phyloP scores from a whole-genome alignment of 2,329 filamentous ascomycete species.

The Fusarium aywerte region DNA sequence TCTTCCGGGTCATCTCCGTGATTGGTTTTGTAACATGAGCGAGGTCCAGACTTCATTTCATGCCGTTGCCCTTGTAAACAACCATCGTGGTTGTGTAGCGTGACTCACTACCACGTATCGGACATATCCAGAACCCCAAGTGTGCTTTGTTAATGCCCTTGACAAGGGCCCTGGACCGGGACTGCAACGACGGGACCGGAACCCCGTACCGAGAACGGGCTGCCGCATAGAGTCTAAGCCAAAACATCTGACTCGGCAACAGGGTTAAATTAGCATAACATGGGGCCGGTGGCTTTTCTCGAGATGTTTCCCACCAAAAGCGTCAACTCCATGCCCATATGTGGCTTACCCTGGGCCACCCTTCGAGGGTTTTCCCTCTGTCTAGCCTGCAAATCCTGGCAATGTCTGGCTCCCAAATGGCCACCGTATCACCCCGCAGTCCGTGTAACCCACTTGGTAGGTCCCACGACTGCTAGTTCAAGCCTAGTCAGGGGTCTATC shows the following conservation, averaged over 20 bases:
- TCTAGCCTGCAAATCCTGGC: constrained; percentile 22
- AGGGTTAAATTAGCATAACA: constrained; percentile 44
- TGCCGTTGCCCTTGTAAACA: constrained; percentile 6
- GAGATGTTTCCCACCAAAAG: constrained; percentile 36
- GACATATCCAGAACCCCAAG: constrained; percentile 19
- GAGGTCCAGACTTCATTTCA: constrained; percentile 18
- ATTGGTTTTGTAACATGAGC: constrained; percentile 6
- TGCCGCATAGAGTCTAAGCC: constrained; percentile 36
- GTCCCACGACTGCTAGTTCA: constrained; percentile 41
- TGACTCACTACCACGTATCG: constrained; percentile 30
- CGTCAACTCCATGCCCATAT: constrained; percentile 37
- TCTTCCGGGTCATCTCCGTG: constrained; percentile 30
- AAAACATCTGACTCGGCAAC: constrained; percentile 43
- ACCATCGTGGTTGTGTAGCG: constrained; percentile 18
- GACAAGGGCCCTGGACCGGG: constrained; percentile 22
- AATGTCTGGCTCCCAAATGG: constrained; percentile 38
- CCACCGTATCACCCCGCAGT: constrained; percentile 43
- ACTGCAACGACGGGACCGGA: constrained; percentile 27
- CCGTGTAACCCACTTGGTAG: constrained; percentile 38
- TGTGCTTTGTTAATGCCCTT: constrained; percentile 16
- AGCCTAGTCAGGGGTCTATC: constrained; percentile 47
- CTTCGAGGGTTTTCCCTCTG: constrained; percentile 42
- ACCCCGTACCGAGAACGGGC: constrained; percentile 34
- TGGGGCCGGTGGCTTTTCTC: constrained; percentile 33
- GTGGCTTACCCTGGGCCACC: constrained; percentile 40